phyloP scores from a whole-genome alignment of 768 basidiomycete genomes.

The Peribolospora baueri region DNA sequence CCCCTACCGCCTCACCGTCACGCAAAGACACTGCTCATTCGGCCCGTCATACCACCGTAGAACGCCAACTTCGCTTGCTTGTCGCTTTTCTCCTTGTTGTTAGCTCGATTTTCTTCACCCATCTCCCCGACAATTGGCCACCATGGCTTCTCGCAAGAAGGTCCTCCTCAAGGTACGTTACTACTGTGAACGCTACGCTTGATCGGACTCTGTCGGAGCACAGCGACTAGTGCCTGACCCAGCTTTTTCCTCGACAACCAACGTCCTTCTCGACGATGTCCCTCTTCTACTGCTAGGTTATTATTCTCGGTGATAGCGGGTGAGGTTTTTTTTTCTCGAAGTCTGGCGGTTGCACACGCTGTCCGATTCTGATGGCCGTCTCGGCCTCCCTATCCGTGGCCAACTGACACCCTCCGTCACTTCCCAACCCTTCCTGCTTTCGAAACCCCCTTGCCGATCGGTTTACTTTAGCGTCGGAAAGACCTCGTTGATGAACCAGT shows the following conservation, averaged over 20 bases:
- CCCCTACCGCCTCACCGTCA: too few species aligned
- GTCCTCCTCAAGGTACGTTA: conserved; percentile 25
- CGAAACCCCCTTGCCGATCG: not conserved
- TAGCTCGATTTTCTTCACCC: too few species aligned
- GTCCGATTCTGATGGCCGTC: conserved; percentile 26
- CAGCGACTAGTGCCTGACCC: conserved; percentile 25
- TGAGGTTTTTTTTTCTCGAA: too few species aligned
- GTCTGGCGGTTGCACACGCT: too few species aligned
- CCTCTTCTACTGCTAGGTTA: conserved; percentile 36
- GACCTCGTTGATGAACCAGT: conserved; percentile 99
- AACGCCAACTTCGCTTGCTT: too few species aligned
- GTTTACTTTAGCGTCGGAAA: conserved; percentile 54
- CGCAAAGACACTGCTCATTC: too few species aligned
- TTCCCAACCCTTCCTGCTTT: conserved; percentile 1
- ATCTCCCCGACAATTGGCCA: conserved; percentile 21
- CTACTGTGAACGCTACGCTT: conserved; percentile 7
- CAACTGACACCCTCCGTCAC: not conserved
- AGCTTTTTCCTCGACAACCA: conserved; percentile 2
- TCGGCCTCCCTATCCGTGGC: not conserved
- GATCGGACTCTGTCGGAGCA: conserved; percentile 71
- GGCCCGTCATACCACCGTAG: too few species aligned
- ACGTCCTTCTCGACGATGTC: conserved; percentile 5
- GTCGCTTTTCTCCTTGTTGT: too few species aligned
- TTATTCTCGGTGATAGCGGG: conserved; percentile 48
- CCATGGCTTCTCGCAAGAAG: conserved; percentile 34